These are phyloP conservation scores for Coniosporium apollinis DNA, from an alignment of 495 filamentous ascomycete genomes.

Conservation along the genomic window DNA sequence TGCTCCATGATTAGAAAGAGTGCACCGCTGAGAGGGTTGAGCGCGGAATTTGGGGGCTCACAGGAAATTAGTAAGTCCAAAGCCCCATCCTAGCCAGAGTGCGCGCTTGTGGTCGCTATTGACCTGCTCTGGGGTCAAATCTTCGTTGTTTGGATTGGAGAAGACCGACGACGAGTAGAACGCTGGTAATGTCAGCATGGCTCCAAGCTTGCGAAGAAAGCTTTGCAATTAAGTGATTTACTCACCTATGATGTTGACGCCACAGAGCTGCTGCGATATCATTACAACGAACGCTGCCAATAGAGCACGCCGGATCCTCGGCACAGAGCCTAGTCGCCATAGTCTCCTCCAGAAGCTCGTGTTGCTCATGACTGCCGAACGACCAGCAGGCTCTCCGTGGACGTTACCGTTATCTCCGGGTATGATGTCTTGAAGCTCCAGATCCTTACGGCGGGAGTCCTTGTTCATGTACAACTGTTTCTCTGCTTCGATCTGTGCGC, in stretches of 20 bases:
- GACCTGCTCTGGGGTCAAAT: neutral
- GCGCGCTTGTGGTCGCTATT: slow-evolving; percentile 3
- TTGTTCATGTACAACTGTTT: slow-evolving; percentile 12
- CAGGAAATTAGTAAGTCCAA: slow-evolving; percentile 7
- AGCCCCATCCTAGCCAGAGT: slow-evolving; percentile 7
- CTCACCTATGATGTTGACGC: slow-evolving; percentile 22
- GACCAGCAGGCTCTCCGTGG: too few relatives aligned
- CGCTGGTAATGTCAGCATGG: slow-evolving; percentile 2
- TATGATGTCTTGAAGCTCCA: too few relatives aligned
- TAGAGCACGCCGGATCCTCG: slow-evolving; percentile 50
- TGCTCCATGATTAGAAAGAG: too few relatives aligned
- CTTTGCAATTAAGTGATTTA: slow-evolving; percentile 14
- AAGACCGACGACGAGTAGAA: slow-evolving; percentile 11
- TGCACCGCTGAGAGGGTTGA: too few relatives aligned
- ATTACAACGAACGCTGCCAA: slow-evolving; percentile 48
- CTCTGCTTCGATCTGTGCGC: slow-evolving; percentile 50
- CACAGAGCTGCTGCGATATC: slow-evolving; percentile 69
- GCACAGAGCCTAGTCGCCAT: slow-evolving; percentile 50
- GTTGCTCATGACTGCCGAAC: too few relatives aligned
- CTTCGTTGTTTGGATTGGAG: neutral
- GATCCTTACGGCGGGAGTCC: too few relatives aligned
- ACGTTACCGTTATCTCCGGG: too few relatives aligned
- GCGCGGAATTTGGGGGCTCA: neutral
- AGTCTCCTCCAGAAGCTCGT: slow-evolving; percentile 35
- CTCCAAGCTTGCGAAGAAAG: neutral